These are phyloP conservation scores for Phyllosticta paracitricarpa DNA, from an alignment of 2,329 filamentous ascomycete species.

Conservation along the genomic window DNA sequence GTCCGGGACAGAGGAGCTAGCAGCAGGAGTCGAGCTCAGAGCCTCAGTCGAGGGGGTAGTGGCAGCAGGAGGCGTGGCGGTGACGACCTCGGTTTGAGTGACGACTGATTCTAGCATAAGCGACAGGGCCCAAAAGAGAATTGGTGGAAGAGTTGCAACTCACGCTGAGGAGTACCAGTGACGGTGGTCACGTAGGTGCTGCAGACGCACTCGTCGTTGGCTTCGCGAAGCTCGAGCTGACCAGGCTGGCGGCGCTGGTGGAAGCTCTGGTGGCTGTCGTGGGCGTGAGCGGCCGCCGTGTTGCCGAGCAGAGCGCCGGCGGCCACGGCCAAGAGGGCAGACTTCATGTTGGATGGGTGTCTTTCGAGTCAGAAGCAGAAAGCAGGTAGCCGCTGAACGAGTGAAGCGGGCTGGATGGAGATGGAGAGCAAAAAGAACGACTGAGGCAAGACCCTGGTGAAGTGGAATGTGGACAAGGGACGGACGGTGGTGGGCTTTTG, in stretches of 20 bases:
- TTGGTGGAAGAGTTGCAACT: conserved; percentile 17
- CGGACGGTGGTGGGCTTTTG: conserved; percentile 3
- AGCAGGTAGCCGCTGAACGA: conserved; percentile 65
- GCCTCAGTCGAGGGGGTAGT: not conserved
- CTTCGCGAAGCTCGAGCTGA: conserved; percentile 24
- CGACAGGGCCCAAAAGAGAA: not conserved
- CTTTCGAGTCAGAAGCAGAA: conserved; percentile 17
- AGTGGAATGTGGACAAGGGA: not conserved
- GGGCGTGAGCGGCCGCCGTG: conserved; percentile 45
- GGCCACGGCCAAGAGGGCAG: conserved; percentile 54
- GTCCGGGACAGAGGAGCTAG: not conserved
- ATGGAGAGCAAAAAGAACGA: conserved; percentile 10
- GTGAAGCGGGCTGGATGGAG: conserved; percentile 59
- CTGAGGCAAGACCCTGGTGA: conserved; percentile 1
- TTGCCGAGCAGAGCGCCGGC: conserved; percentile 41
- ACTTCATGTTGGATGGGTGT: conserved; percentile 58
- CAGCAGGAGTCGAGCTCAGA: not conserved
- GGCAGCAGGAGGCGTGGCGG: not conserved
- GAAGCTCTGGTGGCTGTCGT: conserved; percentile 54
- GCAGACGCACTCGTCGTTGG: conserved; percentile 52
- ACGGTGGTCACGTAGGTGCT: conserved; percentile 64
- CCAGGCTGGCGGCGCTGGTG: conserved; percentile 42
- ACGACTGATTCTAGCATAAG: conserved; percentile 1
- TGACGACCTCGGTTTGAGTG: not conserved
- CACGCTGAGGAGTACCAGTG: conserved; percentile 57